Evolutionary conservation across 176 grass and related monocot species (phyloP).

Genomic region (Tillandsia fasciculata): DNA sequence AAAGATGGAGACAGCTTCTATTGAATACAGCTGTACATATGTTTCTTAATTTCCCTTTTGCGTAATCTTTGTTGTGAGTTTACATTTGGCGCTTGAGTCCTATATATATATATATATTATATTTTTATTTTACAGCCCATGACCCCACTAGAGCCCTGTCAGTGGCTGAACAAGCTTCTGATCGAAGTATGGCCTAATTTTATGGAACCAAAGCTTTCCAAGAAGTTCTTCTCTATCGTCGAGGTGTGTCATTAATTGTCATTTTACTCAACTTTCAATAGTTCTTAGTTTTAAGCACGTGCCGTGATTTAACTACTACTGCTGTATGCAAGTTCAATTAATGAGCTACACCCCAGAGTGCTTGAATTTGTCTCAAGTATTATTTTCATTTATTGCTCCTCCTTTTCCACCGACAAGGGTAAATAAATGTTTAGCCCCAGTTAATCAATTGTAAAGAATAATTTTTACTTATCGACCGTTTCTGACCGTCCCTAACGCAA

Average conservation of each 20-base stretch:
- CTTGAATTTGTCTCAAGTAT: too few relatives aligned
- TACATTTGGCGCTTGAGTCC: conserved; percentile 6
- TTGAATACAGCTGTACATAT: conserved; percentile 62
- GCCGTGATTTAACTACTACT: too few relatives aligned
- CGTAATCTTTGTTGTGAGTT: conserved; percentile 1
- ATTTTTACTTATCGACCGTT: too few relatives aligned
- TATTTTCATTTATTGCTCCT: too few relatives aligned
- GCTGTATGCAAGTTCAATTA: too few relatives aligned
- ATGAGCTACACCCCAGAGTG: too few relatives aligned
- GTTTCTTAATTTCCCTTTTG: conserved; percentile 13
- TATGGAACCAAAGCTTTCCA: conserved; percentile 89
- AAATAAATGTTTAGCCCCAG: too few relatives aligned
- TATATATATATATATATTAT: neutral
- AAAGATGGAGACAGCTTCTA: conserved; percentile 86
- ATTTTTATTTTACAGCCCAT: conserved; percentile 37
- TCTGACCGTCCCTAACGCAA: too few relatives aligned
- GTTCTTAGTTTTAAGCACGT: neutral
- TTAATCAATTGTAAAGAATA: too few relatives aligned
- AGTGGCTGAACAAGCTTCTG: conserved; percentile 84
- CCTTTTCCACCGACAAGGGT: too few relatives aligned
- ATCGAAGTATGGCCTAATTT: conserved; percentile 91
- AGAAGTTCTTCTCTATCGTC: conserved; percentile 59
- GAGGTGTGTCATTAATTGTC: conserved; percentile 51
- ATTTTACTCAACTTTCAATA: conserved; percentile 4
- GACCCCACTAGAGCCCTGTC: conserved; percentile 80